Percentiles rank a stretch among this genome's conserved stretches.
These are phyloP conservation scores for Kwoniella europaea DNA, from an alignment of 768 basidiomycete species.

Conservation along the genomic window DNA sequence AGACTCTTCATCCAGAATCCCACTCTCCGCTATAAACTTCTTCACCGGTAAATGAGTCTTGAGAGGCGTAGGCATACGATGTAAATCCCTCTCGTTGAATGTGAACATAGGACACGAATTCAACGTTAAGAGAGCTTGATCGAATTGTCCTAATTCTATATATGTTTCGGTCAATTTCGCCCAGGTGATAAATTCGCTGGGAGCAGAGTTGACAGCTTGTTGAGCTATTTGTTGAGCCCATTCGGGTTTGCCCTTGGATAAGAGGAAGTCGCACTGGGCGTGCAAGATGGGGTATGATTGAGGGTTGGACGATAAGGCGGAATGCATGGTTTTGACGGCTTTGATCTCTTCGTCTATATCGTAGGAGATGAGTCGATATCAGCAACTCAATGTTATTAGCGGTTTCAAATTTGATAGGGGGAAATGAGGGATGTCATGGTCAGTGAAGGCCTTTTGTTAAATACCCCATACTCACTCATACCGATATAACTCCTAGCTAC, in stretches of 20 bases:
- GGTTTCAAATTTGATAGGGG: too few species aligned
- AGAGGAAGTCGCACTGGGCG: slow-evolving; percentile 90
- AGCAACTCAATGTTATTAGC: too few species aligned
- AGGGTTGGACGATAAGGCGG: slow-evolving; percentile 80
- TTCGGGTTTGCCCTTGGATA: slow-evolving; percentile 77
- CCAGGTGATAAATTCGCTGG: slow-evolving; percentile 98
- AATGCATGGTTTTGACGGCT: slow-evolving; percentile 89
- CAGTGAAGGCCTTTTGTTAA: too few species aligned
- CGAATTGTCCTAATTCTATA: slow-evolving; percentile 84
- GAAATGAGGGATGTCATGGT: too few species aligned
- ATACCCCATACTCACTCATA: slow-evolving; percentile 75
- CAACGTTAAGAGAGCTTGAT: slow-evolving; percentile 82
- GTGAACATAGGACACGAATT: slow-evolving; percentile 99
- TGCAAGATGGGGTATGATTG: slow-evolving; percentile 94
- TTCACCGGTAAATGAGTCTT: slow-evolving; percentile 85
- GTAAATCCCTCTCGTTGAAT: slow-evolving; percentile 92
- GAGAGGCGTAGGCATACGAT: slow-evolving; percentile 78
- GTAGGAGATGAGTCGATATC: not conserved
- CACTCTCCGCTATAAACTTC: slow-evolving; percentile 75
- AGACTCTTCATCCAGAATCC: slow-evolving; percentile 81
- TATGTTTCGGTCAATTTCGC: slow-evolving; percentile 95
- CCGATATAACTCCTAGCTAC: slow-evolving; percentile 90
- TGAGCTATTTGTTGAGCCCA: slow-evolving; percentile 91
- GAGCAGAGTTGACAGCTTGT: slow-evolving; percentile 97
- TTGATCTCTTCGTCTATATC: slow-evolving; percentile 92